Conservation (phyloP, 1,284 basidiomycete genomes). For the Earliella scabrosa region DNA sequence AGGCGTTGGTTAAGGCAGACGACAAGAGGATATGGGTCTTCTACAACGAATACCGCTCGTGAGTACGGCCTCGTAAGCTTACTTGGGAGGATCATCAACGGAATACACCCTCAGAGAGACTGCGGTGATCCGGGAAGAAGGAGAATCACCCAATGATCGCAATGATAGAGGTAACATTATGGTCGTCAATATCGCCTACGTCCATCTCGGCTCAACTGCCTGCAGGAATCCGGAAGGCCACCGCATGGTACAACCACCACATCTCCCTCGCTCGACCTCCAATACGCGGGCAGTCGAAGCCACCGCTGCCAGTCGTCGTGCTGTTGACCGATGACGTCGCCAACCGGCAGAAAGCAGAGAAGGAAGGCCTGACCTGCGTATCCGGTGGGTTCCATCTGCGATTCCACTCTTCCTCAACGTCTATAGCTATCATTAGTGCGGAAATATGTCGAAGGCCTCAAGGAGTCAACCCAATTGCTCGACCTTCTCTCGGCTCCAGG, state of each 20-base stretch:
- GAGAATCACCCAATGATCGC: conserved; percentile 87
- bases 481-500: conserved; percentile 81
- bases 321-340: conserved; percentile 90
- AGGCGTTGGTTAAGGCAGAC: conserved; percentile 80
- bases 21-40: conserved; percentile 86
- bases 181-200: neutral
- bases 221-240: conserved; percentile 82
- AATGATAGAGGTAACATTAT: conserved; percentile 81
- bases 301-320: conserved; percentile 65
- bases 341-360: conserved; percentile 79
- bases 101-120: conserved; percentile 62
- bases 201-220: conserved; percentile 4
- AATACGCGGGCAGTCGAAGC: conserved; percentile 48
- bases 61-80: conserved; percentile 33
- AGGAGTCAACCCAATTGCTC: conserved; percentile 65
- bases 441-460: conserved; percentile 80
- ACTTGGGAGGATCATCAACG: conserved; percentile 19
- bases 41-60: conserved; percentile 91
- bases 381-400: conserved; percentile 52
- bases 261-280: conserved; percentile 58
- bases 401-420: neutral
- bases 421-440: conserved; percentile 51
- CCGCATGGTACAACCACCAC: conserved; percentile 86
- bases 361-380: conserved; percentile 66
- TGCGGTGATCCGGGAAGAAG: conserved; percentile 71